Evolutionary conservation across 768 basidiomycete genomes (phyloP), one percentile per base, ranked within the genome.

Genomic region (Kwoniella europaea): DNA sequence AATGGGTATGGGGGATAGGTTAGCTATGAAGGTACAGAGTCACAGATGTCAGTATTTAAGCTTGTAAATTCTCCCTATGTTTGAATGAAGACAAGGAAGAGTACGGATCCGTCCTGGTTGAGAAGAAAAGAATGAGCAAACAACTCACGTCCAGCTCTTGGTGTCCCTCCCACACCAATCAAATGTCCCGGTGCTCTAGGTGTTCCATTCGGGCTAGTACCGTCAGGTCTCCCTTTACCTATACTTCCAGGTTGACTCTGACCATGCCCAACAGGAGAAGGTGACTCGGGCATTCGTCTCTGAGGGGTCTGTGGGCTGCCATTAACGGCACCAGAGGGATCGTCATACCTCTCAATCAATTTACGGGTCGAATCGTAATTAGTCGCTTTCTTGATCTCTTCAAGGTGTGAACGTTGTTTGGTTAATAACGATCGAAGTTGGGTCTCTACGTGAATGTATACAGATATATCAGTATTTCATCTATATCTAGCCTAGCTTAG

Each of bases 381-480:
- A 1, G 95, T 98, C 82, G 92, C 94, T 86, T 94, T 93, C 87
- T 99, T 99, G 75, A 98, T 92, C 75, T 97, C 95, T 73, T 96
- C 94, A 46, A 99, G 88, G 79, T 92, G 94, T 24, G 87, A 86
- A 20, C 92, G 90, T 72, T 95, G 93, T 77, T 91, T 86, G 78
- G 90, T 91, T 79, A 91, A 87, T 3, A 94, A 85, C 1, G 84
- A 83, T 67, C 90, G 90, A 18, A 98, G 86, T 2, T 89, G 89
- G 82, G 89, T 91, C 84, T 98, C 95, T 97, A 80, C 27, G 64
- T 24, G 56, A 20, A 35, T 20, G 35, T 35, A 16, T 18, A 20
- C n/a, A 42, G 18, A 12, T 15, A 20, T 10, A 22, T 65, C n/a
- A 55, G 53, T 22, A 35, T 35, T 35, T 35, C 35, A 35, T 7